Evolutionary conservation across 1,139 yeast species (phyloP), one percentile per base, ranked within the genome.

Genomic region (Kodamaea sp.): DNA sequence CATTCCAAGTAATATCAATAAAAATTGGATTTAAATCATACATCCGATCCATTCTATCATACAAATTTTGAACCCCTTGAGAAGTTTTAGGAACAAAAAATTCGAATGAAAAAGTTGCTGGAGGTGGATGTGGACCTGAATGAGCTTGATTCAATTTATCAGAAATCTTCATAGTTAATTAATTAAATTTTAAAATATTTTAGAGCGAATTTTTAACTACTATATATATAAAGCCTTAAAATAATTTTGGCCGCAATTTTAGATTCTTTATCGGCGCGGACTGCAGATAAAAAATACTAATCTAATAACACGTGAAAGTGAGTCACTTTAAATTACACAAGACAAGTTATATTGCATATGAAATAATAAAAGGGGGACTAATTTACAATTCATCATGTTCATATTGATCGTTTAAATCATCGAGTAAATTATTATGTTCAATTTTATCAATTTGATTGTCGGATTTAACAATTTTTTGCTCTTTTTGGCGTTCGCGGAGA

Each of bases 41-140:
- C 98, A 92, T 92, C 62, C 97, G 79, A 58, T 92, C 97, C 94
- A 92, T 92, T 60, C 98, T 78, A 61, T 92, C 98, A 64, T 90
- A 92, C 43, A 92, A 73, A 58, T 92, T 92, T 61, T 90, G 96
- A 26, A 90, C 94, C 60, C 98, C 98, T 62, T 92, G 97, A 22
- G 94, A 75, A 1, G 98, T 92, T 69, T 92, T 92, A 33, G 98
- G 98, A n/a, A 92, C 96, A 60, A 92, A 92, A 67, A 87, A 92
- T 70, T 92, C 98, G 56, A 90, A 92, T 36, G 97, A 90, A 62
- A 87, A 92, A 5, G 97, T 87, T 4, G 95, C 74, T 3, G 71
- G 71, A 4, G 79, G 73, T 8, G 74, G 67, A 36, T 57, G 47
- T 54, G 75, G 47, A 52, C 62, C 52, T 15, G 60, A 46, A 47